Percentiles rank a stretch among this genome's conserved stretches.
phyloP scores from a whole-genome alignment of 179 eudicot genomes.

The Spergularia azorica region DNA sequence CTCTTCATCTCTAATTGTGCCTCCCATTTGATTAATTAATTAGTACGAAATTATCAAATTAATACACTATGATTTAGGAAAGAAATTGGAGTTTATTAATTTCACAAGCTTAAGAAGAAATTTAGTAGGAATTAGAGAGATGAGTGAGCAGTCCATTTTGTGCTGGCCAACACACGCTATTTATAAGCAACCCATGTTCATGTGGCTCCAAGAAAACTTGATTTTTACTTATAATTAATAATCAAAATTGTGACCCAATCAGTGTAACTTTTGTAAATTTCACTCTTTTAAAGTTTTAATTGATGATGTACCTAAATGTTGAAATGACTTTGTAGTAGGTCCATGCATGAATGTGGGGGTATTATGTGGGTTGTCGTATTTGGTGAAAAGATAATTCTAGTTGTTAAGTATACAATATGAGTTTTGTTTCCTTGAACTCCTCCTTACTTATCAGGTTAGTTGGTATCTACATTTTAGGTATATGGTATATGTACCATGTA shows the following conservation, averaged over 20 bases:
- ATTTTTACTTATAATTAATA: too few species aligned
- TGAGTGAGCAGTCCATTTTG: not conserved
- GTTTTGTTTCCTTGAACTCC: too few species aligned
- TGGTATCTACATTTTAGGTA: too few species aligned
- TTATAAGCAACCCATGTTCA: not conserved
- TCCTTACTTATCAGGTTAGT: too few species aligned
- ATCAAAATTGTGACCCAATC: too few species aligned
- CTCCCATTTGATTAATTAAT: slow-evolving; percentile 17
- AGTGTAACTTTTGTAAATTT: too few species aligned
- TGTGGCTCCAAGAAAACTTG: not conserved
- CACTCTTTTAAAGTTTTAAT: too few species aligned
- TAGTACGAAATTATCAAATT: not conserved
- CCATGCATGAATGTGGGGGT: too few species aligned
- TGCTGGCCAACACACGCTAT: not conserved
- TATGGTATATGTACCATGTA: too few species aligned
- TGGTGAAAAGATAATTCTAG: too few species aligned
- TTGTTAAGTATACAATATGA: too few species aligned
- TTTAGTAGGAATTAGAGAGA: not conserved
- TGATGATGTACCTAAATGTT: not conserved
- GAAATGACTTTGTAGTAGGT: slow-evolving; percentile 2
- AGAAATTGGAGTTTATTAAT: not conserved
- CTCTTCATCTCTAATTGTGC: slow-evolving; percentile 30
- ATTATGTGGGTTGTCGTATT: too few species aligned
- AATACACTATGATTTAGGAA: not conserved
- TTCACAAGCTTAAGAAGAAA: not conserved